These are phyloP conservation scores for Pisolithus sp. DNA, from an alignment of 768 basidiomycete genomes.

Conservation along the genomic window DNA sequence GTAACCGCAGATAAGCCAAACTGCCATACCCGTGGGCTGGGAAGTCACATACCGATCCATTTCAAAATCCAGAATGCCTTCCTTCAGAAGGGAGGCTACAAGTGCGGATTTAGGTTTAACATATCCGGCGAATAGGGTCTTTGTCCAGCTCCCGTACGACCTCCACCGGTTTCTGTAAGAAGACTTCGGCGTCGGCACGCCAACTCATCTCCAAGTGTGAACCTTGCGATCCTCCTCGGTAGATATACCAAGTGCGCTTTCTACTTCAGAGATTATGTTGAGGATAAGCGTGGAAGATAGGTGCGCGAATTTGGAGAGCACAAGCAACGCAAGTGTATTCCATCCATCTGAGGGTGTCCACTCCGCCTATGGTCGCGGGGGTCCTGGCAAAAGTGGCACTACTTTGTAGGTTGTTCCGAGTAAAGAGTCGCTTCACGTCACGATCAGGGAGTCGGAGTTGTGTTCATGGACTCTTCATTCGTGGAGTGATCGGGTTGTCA, in stretches of 20 bases:
- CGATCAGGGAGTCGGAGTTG: too few relatives aligned
- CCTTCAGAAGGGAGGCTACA: constrained; percentile 60
- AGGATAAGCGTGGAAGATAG: constrained; percentile 68
- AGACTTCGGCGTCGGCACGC: neutral
- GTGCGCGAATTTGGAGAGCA: constrained; percentile 82
- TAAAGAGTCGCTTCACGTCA: too few relatives aligned
- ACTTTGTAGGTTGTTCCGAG: too few relatives aligned
- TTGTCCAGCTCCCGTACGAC: constrained; percentile 82
- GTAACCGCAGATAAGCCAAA: neutral
- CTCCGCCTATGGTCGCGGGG: too few relatives aligned
- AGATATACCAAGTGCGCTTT: constrained; percentile 65
- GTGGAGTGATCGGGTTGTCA: too few relatives aligned
- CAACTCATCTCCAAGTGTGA: constrained; percentile 5
- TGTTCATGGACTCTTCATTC: too few relatives aligned
- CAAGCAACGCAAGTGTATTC: too few relatives aligned
- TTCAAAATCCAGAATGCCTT: constrained; percentile 65
- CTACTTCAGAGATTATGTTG: constrained; percentile 72
- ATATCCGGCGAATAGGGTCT: constrained; percentile 83
- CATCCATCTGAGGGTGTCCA: too few relatives aligned
- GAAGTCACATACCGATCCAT: constrained; percentile 89
- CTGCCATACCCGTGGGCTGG: constrained; percentile 73
- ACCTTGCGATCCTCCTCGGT: constrained; percentile 72
- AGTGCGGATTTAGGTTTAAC: constrained; percentile 70
- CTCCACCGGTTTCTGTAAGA: constrained; percentile 56
- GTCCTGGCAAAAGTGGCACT: too few relatives aligned